phyloP scores from a whole-genome alignment of 1,139 yeast species.

The Candida pseudocylindracea region DNA sequence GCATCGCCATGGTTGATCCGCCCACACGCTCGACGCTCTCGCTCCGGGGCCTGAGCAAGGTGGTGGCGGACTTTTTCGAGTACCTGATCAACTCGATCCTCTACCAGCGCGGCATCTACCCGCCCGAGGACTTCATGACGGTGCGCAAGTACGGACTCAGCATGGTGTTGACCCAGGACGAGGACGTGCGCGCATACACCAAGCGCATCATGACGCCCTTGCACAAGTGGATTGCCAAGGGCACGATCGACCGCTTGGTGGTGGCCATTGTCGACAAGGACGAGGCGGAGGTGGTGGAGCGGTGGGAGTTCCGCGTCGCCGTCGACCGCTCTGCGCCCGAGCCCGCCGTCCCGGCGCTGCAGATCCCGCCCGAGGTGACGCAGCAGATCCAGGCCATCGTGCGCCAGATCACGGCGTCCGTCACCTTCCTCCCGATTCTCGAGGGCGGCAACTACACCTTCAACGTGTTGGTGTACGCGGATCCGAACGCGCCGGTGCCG shows the following conservation, averaged over 20 bases:
- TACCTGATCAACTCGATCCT: slow-evolving; percentile 61
- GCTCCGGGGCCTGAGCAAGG: slow-evolving; percentile 55
- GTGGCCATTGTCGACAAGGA: slow-evolving; percentile 51
- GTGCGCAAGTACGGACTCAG: slow-evolving; percentile 69
- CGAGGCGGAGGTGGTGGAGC: slow-evolving; percentile 47
- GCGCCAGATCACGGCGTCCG: slow-evolving; percentile 77
- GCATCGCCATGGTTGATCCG: no score
- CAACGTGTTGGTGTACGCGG: slow-evolving; percentile 72
- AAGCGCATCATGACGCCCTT: slow-evolving; percentile 50
- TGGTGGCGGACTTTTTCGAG: slow-evolving; percentile 69
- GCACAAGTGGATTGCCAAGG: slow-evolving; percentile 61
- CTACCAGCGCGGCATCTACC: slow-evolving; percentile 81
- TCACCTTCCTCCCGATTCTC: slow-evolving; percentile 63
- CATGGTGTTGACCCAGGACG: slow-evolving; percentile 50
- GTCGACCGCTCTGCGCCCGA: not conserved
- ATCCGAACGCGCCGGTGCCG: slow-evolving; percentile 41
- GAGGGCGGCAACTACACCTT: slow-evolving; percentile 52
- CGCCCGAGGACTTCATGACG: slow-evolving; percentile 65
- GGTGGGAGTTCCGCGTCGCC: slow-evolving; percentile 62
- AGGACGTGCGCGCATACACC: slow-evolving; percentile 54
- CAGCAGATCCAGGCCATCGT: slow-evolving; percentile 48
- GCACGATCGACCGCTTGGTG: slow-evolving; percentile 45
- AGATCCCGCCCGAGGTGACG: slow-evolving; percentile 31
- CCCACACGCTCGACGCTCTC: slow-evolving; percentile 24
- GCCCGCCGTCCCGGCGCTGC: slow-evolving; percentile 5